Evolutionary conservation across 2,329 filamentous ascomycete genomes (phyloP).

Genomic region (Penicillium sp.): DNA sequence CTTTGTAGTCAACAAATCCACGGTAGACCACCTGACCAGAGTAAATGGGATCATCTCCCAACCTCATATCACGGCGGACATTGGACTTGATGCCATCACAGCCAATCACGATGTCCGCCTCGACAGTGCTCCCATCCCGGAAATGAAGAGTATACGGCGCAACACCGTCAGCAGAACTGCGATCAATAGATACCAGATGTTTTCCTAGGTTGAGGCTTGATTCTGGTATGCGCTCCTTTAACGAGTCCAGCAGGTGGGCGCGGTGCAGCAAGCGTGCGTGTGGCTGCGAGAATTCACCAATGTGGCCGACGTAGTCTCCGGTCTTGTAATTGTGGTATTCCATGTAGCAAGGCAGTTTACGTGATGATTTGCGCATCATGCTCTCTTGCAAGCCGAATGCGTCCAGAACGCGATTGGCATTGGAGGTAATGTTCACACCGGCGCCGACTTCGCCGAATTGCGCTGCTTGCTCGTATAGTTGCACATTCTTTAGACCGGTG

Average conservation of each 20-base stretch:
- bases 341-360: conserved; percentile 32
- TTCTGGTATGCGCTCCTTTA: conserved; percentile 32
- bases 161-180: conserved; percentile 14
- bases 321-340: conserved; percentile 30
- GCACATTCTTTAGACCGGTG: conserved; percentile 30
- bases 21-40: conserved; percentile 39
- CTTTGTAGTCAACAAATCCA: conserved; percentile 36
- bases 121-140: conserved; percentile 42
- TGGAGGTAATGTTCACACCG: conserved; percentile 39
- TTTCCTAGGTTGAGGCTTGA: conserved; percentile 28
- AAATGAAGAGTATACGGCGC: conserved; percentile 41
- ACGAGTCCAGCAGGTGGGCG: conserved; percentile 36
- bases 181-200: conserved; percentile 23
- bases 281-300: conserved; percentile 28
- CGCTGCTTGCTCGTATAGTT: conserved; percentile 38
- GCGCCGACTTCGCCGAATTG: conserved; percentile 40
- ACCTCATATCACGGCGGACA: conserved; percentile 36
- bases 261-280: conserved; percentile 30
- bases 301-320: conserved; percentile 30
- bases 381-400: conserved; percentile 31
- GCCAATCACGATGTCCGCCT: conserved; percentile 46
- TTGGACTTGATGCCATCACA: conserved; percentile 51
- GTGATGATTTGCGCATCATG: conserved; percentile 36
- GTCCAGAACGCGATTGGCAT: conserved; percentile 34
- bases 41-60: conserved; percentile 32